phyloP scores from a whole-genome alignment of 768 basidiomycete species.

The Serpula lacrymans region DNA sequence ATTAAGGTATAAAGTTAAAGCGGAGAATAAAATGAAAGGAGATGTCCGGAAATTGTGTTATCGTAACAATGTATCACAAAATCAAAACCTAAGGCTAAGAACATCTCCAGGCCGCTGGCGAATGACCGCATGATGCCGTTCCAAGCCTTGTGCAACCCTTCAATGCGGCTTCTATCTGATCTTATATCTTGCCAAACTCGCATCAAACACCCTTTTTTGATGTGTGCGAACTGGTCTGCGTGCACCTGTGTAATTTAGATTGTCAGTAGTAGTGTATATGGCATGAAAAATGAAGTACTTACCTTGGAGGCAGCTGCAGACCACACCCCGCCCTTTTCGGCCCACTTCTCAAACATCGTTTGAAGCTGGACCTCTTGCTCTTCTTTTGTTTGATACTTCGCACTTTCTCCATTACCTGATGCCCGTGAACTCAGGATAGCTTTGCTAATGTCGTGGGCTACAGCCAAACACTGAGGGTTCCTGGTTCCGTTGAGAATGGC shows the following conservation, averaged over 20 bases:
- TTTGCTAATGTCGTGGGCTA: slow-evolving; percentile 10
- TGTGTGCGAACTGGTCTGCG: slow-evolving; percentile 22
- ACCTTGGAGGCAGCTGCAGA: slow-evolving; percentile 17
- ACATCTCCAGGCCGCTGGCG: slow-evolving; percentile 19
- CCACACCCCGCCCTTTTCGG: slow-evolving; percentile 12
- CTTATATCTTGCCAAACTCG: slow-evolving; percentile 15
- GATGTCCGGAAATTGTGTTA: no score
- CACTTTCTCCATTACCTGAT: slow-evolving; percentile 1
- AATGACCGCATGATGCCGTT: slow-evolving; percentile 16
- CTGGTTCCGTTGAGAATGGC: slow-evolving; percentile 8
- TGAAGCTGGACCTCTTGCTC: slow-evolving; percentile 16
- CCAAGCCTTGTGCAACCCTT: slow-evolving; percentile 27
- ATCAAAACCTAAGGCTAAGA: slow-evolving; percentile 15
- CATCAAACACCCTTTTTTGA: slow-evolving; percentile 23
- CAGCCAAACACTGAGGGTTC: slow-evolving; percentile 2
- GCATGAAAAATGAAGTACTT: no score
- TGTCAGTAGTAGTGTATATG: no score
- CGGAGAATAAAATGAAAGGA: no score
- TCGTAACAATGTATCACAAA: slow-evolving; percentile 20
- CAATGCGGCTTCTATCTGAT: slow-evolving; percentile 25
- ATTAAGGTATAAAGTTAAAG: no score
- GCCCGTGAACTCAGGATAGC: slow-evolving; percentile 9
- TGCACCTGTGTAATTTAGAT: no score
- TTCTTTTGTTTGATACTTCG: slow-evolving; percentile 13
- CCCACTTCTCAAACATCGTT: slow-evolving; percentile 12